phyloP scores from a whole-genome alignment of 176 grass and related monocot genomes.

The Secale cereale region DNA sequence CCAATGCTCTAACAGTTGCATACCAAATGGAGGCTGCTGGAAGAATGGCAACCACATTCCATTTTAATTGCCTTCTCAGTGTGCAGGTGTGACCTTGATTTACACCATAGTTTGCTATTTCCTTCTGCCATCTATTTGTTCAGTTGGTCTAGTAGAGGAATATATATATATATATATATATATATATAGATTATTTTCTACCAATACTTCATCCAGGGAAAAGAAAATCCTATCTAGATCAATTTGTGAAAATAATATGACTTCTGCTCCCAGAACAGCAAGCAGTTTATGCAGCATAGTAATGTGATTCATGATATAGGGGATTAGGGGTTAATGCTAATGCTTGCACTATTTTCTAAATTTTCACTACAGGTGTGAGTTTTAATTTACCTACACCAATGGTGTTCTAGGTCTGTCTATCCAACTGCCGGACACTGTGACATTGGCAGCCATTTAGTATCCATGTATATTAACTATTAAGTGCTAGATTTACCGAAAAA shows the following conservation, averaged over 20 bases:
- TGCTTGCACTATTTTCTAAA: conserved; percentile 1
- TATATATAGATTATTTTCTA: not conserved
- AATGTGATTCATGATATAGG: not conserved
- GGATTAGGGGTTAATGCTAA: conserved; percentile 16
- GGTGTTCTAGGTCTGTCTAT: not conserved
- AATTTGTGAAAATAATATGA: not conserved
- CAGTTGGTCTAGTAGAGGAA: not conserved
- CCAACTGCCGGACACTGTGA: not conserved
- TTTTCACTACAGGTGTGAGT: not conserved
- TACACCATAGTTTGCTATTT: not conserved
- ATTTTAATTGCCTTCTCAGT: conserved; percentile 99
- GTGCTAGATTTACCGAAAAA: not conserved
- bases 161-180: not conserved
- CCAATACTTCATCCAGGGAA: conserved; percentile 1
- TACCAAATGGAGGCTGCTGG: conserved; percentile 98
- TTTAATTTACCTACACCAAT: not conserved
- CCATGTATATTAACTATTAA: not conserved
- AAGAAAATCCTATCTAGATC: not conserved
- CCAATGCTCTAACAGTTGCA: conserved; percentile 90
- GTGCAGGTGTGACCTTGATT: conserved; percentile 67
- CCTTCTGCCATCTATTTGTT: conserved; percentile 22
- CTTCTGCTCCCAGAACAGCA: not conserved
- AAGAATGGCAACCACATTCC: conserved; percentile 98
- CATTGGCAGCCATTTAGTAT: not conserved
- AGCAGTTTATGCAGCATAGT: not conserved